A percentile compares a stretch with the other conserved stretches of the same genome.
phyloP scores from a whole-genome alignment of 106 monocot species.

The Gastrodia elata region DNA sequence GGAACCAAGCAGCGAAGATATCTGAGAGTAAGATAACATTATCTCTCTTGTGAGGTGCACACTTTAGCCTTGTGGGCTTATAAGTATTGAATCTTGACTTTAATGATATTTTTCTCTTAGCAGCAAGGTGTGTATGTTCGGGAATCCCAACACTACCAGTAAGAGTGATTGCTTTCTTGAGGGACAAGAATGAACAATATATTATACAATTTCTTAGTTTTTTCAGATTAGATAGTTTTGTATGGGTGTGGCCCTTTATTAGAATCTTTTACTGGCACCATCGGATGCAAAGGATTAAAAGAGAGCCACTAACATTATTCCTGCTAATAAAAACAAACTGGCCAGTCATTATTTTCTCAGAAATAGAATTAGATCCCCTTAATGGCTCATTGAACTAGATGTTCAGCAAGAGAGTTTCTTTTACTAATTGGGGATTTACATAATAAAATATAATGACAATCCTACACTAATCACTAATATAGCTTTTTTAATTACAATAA shows the following conservation, averaged over 20 bases:
- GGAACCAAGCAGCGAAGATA: no score
- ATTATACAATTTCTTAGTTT: neutral
- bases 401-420: neutral
- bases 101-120: neutral
- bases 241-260: neutral
- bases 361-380: neutral
- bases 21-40: no score
- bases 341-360: neutral
- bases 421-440: neutral
- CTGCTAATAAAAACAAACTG: conserved; percentile 1
- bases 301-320: neutral
- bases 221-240: neutral
- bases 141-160: neutral
- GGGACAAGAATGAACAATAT: neutral
- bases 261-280: conserved; percentile 1
- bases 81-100: no score
- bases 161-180: neutral
- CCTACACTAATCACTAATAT: neutral
- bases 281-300: neutral
- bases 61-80: no score
- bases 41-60: no score
- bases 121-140: neutral
- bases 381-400: neutral
- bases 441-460: neutral
- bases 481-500: neutral